Conservation (phyloP, 177 flowering plant species). For the Vitis hybrid region DNA sequence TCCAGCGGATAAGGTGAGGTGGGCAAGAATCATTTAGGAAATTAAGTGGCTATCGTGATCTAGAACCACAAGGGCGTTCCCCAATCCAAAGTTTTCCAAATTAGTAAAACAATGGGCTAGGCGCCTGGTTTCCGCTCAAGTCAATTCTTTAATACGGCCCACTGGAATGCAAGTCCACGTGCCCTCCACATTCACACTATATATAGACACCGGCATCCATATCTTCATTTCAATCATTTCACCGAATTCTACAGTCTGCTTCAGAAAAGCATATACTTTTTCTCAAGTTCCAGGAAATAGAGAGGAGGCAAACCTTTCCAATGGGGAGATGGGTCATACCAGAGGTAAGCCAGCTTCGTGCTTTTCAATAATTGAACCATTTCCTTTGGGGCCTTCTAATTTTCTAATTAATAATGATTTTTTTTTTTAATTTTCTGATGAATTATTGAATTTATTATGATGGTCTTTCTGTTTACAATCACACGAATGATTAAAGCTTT, state of each 20-base stretch:
- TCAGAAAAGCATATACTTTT: too few species aligned
- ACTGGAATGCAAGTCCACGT: slow-evolving; percentile 4
- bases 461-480: too few species aligned
- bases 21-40: too few species aligned
- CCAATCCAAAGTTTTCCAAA: not conserved
- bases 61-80: too few species aligned
- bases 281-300: not conserved
- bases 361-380: too few species aligned
- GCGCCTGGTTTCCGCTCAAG: slow-evolving; percentile 28
- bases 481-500: too few species aligned
- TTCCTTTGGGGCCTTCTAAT: too few species aligned
- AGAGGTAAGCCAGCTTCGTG: slow-evolving; percentile 33
- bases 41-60: too few species aligned
- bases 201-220: not conserved
- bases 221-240: not conserved
- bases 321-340: slow-evolving; percentile 57
- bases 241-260: too few species aligned
- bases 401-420: not conserved
- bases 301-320: not conserved
- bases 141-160: slow-evolving; percentile 14
- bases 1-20: too few species aligned
- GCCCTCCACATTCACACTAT: not conserved
- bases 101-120: slow-evolving; percentile 27
- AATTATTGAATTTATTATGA: too few species aligned
- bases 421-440: not conserved